These are phyloP conservation scores for Neonectria faginata DNA, from an alignment of 2,329 filamentous ascomycete genomes.

Conservation along the genomic window DNA sequence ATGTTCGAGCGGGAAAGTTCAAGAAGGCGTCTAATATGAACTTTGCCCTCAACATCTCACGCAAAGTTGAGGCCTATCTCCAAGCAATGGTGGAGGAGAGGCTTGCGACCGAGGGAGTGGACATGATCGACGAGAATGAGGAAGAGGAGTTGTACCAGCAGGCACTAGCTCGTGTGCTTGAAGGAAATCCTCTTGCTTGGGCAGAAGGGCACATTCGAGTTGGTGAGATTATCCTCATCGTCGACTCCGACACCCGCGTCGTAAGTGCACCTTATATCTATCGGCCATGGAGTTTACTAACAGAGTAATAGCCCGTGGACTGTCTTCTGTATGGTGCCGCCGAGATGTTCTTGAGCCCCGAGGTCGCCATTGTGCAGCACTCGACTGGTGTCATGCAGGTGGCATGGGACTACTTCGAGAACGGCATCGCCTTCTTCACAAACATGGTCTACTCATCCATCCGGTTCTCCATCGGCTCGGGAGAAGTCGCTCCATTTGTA, in stretches of 20 bases:
- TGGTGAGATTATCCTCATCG: conserved; percentile 51
- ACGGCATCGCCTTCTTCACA: conserved; percentile 21
- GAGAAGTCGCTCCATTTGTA: conserved; percentile 21
- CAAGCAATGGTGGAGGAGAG: conserved; percentile 45
- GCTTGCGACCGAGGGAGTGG: conserved; percentile 30
- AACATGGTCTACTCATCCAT: conserved; percentile 21
- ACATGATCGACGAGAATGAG: conserved; percentile 43
- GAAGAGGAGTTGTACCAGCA: conserved; percentile 62
- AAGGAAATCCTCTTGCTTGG: conserved; percentile 52
- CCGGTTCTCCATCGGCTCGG: conserved; percentile 15
- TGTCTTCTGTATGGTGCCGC: conserved; percentile 16
- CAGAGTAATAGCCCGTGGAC: conserved; percentile 1
- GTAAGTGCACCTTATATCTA: conserved; percentile 20
- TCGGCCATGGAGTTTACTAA: neutral
- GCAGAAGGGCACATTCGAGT: conserved; percentile 20
- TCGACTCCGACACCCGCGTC: conserved; percentile 77
- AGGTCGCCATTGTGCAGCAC: conserved; percentile 21
- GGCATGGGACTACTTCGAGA: conserved; percentile 21
- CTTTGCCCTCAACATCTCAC: conserved; percentile 21
- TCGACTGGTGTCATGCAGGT: conserved; percentile 23
- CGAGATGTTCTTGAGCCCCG: conserved; percentile 22
- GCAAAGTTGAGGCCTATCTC: conserved; percentile 55
- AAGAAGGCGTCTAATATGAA: conserved; percentile 26
- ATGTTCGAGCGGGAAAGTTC: conserved; percentile 17
- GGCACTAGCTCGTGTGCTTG: conserved; percentile 62